Percentiles rank a stretch among this genome's conserved stretches.
phyloP scores from a whole-genome alignment of 2,329 filamentous ascomycete genomes.

The Fusarium dimerum region DNA sequence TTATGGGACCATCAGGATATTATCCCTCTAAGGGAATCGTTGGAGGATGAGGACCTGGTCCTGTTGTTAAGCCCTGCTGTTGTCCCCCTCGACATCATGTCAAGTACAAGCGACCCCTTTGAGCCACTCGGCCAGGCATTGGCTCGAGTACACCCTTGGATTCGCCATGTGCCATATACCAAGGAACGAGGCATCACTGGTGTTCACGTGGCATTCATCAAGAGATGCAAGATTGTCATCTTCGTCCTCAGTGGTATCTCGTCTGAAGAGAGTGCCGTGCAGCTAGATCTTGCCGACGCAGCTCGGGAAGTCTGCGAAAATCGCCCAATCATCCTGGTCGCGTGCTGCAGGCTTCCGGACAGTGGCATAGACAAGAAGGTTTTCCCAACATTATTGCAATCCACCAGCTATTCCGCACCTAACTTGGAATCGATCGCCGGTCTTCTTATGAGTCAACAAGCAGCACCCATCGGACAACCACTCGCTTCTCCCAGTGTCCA shows the following conservation, averaged over 20 bases:
- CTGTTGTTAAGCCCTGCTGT: constrained; percentile 62
- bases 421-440: constrained; percentile 53
- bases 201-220: constrained; percentile 64
- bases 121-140: constrained; percentile 68
- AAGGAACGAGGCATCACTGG: constrained; percentile 63
- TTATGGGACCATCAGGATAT: constrained; percentile 46
- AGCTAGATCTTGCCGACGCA: constrained; percentile 52
- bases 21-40: constrained; percentile 48
- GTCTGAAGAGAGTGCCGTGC: constrained; percentile 49
- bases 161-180: constrained; percentile 74
- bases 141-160: constrained; percentile 56
- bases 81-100: constrained; percentile 43
- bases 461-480: constrained; percentile 2
- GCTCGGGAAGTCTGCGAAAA: constrained; percentile 46
- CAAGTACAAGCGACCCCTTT: constrained; percentile 64
- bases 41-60: constrained; percentile 55
- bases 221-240: constrained; percentile 58
- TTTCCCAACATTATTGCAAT: constrained; percentile 55
- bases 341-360: constrained; percentile 49
- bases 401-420: constrained; percentile 47
- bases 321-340: constrained; percentile 53
- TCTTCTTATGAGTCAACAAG: constrained; percentile 49
- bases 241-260: constrained; percentile 59
- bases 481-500: constrained; percentile 7
- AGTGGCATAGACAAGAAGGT: constrained; percentile 39